phyloP scores from a whole-genome alignment of 495 filamentous ascomycete species.

The Halenospora varia region DNA sequence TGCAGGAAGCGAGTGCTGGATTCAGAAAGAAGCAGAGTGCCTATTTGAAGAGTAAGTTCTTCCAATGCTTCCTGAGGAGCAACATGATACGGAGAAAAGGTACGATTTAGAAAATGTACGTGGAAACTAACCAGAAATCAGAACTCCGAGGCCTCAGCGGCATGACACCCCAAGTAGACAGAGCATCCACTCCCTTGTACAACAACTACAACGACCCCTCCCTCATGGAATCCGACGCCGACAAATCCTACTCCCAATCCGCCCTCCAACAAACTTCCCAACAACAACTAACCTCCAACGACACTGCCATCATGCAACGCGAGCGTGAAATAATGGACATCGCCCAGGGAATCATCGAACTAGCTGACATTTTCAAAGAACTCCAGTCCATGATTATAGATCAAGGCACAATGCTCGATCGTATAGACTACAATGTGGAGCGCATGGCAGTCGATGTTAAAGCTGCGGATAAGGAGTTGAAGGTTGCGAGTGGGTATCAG shows the following conservation, averaged over 20 bases:
- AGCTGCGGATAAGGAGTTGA: conserved; percentile 86
- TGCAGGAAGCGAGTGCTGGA: conserved; percentile 87
- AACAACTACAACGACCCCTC: conserved; percentile 61
- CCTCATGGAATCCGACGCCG: conserved; percentile 82
- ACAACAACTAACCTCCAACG: conserved; percentile 68
- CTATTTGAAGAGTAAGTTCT: conserved; percentile 79
- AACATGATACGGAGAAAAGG: too few species aligned
- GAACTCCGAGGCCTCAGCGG: conserved; percentile 76
- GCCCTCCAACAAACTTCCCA: conserved; percentile 74
- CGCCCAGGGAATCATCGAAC: conserved; percentile 93
- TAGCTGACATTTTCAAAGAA: conserved; percentile 94
- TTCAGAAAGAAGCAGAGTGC: conserved; percentile 97
- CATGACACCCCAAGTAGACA: conserved; percentile 39
- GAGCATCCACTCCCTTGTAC: conserved; percentile 59
- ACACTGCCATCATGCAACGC: conserved; percentile 81
- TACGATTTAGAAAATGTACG: not conserved
- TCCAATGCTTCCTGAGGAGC: not conserved
- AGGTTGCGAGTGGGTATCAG: conserved; percentile 82
- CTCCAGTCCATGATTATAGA: conserved; percentile 96
- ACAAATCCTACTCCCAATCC: conserved; percentile 86
- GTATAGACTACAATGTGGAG: conserved; percentile 98
- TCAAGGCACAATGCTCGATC: conserved; percentile 94
- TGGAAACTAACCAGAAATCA: conserved; percentile 34
- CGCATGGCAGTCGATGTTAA: conserved; percentile 86
- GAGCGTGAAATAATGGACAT: conserved; percentile 98